Base-by-base conservation (phyloP, 2,329 filamentous ascomycete species). In the Trichoderma harzianum region DNA sequence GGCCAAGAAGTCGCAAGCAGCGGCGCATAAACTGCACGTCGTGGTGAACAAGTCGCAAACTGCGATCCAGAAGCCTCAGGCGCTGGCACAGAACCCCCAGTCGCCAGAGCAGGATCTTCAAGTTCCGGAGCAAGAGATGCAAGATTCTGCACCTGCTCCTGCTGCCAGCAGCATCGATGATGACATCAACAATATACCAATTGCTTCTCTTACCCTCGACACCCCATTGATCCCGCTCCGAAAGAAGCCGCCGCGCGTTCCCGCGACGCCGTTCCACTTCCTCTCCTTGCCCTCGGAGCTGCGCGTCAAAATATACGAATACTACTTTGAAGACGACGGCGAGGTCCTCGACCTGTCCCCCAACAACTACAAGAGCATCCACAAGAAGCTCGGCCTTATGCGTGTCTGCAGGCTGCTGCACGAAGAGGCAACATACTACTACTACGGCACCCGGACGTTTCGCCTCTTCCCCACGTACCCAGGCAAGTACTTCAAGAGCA, bases 401-500 rank as follows among this genome's bases (percentile, higher is more conserved):
- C 85, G 88, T 62, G 88, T 88, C 34, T 91, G 87, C 77, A 86
- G 84, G 67, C 86, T 85, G 66, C 82, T 93, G 53, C 88, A 92
- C 76, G 78, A 80, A 18, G 92, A 94, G 79, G 89, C 91, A 1
- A 87, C 88, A 0, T 86, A 90, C 75, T 84, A 86, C 73, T 92
- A 93, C 78, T 93, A 92, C 80, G 87, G 87, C 77, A 85, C 84
- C 10, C 86, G 88, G 68, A 84, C 86, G 0, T 87, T 92, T 68
- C 89, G 91, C 69, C 79, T 94, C 43, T 94, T 93, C 76, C 90
- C 91, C 14, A 89, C 86, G 4, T 84, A 87, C 26, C 87, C 87
- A 6, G 89, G 89, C 58, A 85, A 87, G 51, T 90, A 91, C 81
- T 92, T 92, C 83, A 91, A 93, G 81, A 90, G 89, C 34, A 93